phyloP scores from a whole-genome alignment of 305 asterid species.

The Fraxinus sp. region DNA sequence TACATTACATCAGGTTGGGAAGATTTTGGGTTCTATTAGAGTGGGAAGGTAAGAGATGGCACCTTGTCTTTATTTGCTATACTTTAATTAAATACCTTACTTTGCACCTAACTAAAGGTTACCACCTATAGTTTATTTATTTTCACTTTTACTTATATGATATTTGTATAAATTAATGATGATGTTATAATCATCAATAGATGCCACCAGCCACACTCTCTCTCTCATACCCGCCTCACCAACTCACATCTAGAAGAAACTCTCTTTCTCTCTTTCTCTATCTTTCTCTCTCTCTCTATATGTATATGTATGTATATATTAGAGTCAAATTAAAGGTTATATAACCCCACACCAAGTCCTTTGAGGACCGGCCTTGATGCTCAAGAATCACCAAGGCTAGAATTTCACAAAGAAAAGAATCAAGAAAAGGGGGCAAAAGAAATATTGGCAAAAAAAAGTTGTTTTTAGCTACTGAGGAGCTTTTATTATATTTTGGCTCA shows the following conservation, averaged over 20 bases:
- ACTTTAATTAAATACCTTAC: conserved; percentile 30
- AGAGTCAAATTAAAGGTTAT: conserved; percentile 26
- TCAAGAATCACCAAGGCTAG: conserved; percentile 35
- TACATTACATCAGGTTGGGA: conserved; percentile 20
- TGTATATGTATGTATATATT: background rate
- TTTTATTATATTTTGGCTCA: background rate
- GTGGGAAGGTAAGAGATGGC: conserved; percentile 20
- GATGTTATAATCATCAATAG: conserved; percentile 32
- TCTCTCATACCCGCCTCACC: conserved; percentile 39
- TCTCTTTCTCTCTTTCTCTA: background rate
- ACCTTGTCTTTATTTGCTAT: conserved; percentile 20
- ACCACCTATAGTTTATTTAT: conserved; percentile 17
- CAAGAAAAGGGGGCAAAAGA: background rate
- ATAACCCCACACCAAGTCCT: conserved; percentile 42
- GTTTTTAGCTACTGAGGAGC: background rate
- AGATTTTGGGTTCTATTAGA: conserved; percentile 14
- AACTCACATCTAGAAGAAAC: conserved; percentile 49
- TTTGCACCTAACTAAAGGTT: conserved; percentile 56
- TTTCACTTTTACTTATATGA: conserved; percentile 3
- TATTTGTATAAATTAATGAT: conserved; percentile 18
- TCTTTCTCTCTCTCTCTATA: conserved; percentile 23
- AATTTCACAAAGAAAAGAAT: background rate
- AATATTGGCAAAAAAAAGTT: background rate
- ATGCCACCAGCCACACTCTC: conserved; percentile 39
- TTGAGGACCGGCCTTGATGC: conserved; percentile 41